Evolutionary conservation across 345 rosid genomes (phyloP), one percentile per base, ranked within the genome.

Genomic region (Citrus inodora): DNA sequence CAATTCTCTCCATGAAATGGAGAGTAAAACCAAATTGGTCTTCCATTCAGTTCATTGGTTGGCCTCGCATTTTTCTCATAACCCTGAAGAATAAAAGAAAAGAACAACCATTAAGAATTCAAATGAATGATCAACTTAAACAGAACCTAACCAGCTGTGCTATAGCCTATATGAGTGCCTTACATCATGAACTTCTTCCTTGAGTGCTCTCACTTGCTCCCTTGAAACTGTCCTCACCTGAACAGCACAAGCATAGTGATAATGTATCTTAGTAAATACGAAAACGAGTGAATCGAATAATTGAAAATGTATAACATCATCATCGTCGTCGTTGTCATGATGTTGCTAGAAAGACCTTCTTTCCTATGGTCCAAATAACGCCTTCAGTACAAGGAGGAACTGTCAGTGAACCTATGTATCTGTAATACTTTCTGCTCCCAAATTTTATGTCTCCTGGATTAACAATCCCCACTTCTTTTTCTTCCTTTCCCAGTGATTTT

Each of bases 341-440:
- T 53, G 51, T 58, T 22, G 24, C 6, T 2, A 13, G 6, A 2
- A 11, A 24, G 19, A 90, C 96, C 92, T 75, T 85, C 53, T 83
- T 79, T 25, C 81, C 71, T 25, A 92, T 58, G 9, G 92, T 93
- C 98, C 98, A 93, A 70, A 89, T 56, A 59, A 90, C 89, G 7
- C 94, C 97, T 84, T 93, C 92, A 0, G 89, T 90, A 82, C 98
- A 92, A 1, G 95, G 94, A 82, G 98, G 93, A 81, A 48, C 61
- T 4, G 97, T 88, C n/a, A 92, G 87, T 25, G 95, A 92, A 13
- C 97, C 98, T 3, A 84, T 72, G 62, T 92, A 92, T 88, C 97
- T 83, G 82, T 83, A 90, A 40, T 90, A 89, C 67, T 87, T 85
- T 73, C 85, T 80, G 80, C 89, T 87, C 5, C 89, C 87, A 66